These are phyloP conservation scores for Lantana camara DNA, from an alignment of 257 asterid species.

Conservation along the genomic window DNA sequence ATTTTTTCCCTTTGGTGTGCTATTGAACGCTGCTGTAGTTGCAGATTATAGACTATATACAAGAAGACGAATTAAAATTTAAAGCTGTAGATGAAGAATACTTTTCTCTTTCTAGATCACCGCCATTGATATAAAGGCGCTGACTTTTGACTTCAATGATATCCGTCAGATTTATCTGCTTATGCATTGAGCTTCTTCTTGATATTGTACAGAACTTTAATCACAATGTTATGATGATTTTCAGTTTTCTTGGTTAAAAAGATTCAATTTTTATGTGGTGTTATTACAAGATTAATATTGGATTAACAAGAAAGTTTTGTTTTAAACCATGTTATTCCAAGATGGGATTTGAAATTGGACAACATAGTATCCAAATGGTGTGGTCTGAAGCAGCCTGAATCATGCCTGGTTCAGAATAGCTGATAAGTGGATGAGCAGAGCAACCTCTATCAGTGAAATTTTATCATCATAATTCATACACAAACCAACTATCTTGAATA, in stretches of 20 bases:
- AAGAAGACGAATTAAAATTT: neutral
- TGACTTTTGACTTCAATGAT: neutral
- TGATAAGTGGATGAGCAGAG: conserved; percentile 20
- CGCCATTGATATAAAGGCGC: conserved; percentile 8
- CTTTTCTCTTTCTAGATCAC: conserved; percentile 22
- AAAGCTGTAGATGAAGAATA: neutral
- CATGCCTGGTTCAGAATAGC: conserved; percentile 31
- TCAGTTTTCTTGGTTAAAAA: neutral
- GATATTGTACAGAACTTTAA: too few species aligned
- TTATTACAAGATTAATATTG: too few species aligned
- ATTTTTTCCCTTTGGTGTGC: conserved; percentile 19
- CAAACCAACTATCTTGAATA: neutral
- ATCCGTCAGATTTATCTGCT: conserved; percentile 17
- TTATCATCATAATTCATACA: conserved; percentile 26
- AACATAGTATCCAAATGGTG: neutral
- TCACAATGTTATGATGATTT: too few species aligned
- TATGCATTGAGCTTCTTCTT: too few species aligned
- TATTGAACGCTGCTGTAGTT: neutral
- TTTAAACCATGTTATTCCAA: neutral
- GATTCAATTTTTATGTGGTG: too few species aligned
- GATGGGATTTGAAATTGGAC: neutral
- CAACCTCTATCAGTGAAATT: conserved; percentile 22
- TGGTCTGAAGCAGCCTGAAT: neutral
- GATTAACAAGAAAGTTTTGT: neutral
- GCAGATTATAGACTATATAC: conserved; percentile 19